phyloP scores from a whole-genome alignment of 1,139 yeast genomes.

The Hyphopichia fennica region DNA sequence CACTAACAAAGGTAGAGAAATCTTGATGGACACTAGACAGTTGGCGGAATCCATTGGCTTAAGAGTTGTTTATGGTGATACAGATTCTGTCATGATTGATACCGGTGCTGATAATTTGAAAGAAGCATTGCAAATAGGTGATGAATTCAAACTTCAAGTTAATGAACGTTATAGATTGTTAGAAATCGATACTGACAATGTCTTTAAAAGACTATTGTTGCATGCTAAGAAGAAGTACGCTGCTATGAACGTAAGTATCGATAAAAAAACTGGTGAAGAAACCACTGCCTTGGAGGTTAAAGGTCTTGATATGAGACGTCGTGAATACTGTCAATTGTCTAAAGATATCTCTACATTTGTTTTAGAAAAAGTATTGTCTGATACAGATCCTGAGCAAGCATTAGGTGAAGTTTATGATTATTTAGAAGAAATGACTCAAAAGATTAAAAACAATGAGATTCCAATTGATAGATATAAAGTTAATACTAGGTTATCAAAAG shows the following conservation, averaged over 20 bases:
- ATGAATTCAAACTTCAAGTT: constrained; percentile 78
- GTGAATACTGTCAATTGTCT: constrained; percentile 92
- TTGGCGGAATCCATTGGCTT: constrained; percentile 83
- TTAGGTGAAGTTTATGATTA: constrained; percentile 72
- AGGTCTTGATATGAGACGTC: constrained; percentile 95
- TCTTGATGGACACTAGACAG: constrained; percentile 88
- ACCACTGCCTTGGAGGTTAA: constrained; percentile 73
- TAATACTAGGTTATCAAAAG: constrained; percentile 74
- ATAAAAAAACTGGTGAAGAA: constrained; percentile 52
- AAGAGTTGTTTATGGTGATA: constrained; percentile 95
- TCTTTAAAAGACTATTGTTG: constrained; percentile 77
- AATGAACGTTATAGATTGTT: constrained; percentile 84
- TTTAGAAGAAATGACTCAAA: constrained; percentile 58
- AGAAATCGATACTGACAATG: constrained; percentile 95
- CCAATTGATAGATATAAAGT: constrained; percentile 67
- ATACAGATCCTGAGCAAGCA: constrained; percentile 76
- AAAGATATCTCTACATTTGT: constrained; percentile 83
- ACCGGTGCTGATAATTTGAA: constrained; percentile 69
- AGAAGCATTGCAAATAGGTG: constrained; percentile 83
- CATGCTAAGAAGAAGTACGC: constrained; percentile 99
- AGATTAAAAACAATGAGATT: constrained; percentile 62
- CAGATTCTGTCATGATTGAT: constrained; percentile 98
- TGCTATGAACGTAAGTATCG: constrained; percentile 65
- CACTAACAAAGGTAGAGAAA: constrained; percentile 94
- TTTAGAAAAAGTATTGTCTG: constrained; percentile 68